Percentiles rank a stretch among this genome's conserved stretches.
phyloP scores from a whole-genome alignment of 441 rosid genomes.

The Euphorbia schlechtendalii region DNA sequence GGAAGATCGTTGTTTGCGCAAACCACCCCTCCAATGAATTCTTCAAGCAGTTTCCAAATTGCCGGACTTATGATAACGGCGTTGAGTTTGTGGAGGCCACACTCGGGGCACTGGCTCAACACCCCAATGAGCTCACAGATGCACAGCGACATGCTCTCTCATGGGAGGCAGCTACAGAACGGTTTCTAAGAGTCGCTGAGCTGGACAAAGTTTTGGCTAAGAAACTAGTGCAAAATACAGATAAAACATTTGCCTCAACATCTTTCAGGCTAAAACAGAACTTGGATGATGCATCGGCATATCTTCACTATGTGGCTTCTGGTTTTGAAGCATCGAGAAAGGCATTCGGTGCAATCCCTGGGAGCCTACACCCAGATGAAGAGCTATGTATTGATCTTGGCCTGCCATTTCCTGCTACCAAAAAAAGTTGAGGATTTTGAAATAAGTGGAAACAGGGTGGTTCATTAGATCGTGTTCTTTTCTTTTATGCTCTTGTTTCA shows the following conservation, averaged over 20 bases:
- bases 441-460: too few species aligned
- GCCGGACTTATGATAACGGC: slow-evolving; percentile 43
- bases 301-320: slow-evolving; percentile 56
- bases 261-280: slow-evolving; percentile 41
- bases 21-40: slow-evolving; percentile 82
- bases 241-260: slow-evolving; percentile 38
- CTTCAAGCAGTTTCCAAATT: slow-evolving; percentile 90
- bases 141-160: slow-evolving; percentile 63
- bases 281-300: slow-evolving; percentile 72
- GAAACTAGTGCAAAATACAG: slow-evolving; percentile 19
- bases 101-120: slow-evolving; percentile 52
- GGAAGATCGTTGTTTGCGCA: slow-evolving; percentile 76
- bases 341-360: slow-evolving; percentile 90
- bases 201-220: slow-evolving; percentile 29
- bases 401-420: slow-evolving; percentile 30
- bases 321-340: slow-evolving; percentile 68
- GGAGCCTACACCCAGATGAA: slow-evolving; percentile 76
- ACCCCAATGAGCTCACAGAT: slow-evolving; percentile 57
- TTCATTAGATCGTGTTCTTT: too few species aligned
- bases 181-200: slow-evolving; percentile 57
- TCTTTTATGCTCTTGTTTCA: too few species aligned
- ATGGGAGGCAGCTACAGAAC: slow-evolving; percentile 90
- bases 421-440: slow-evolving; percentile 17
- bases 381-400: slow-evolving; percentile 76
- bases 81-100: slow-evolving; percentile 53